Evolutionary conservation across 495 filamentous ascomycete species (phyloP), one percentile per base, ranked within the genome.

Genomic region (Cercophora newfieldiana): DNA sequence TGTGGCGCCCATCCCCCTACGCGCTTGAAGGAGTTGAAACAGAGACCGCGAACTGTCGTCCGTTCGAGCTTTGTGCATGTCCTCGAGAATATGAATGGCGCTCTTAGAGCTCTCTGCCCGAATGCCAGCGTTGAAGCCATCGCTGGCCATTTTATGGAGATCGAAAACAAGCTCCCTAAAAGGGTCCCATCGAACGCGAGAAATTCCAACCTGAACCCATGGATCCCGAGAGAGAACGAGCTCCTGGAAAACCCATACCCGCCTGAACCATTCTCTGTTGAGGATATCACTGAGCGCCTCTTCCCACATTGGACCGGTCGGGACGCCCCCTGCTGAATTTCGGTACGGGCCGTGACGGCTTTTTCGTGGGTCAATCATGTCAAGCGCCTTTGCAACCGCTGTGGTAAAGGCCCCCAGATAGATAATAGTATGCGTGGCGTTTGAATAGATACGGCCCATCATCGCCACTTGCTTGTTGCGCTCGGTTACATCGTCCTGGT

Each of bases 201-300:
- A 3, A 7, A 3, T 14, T 7, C 50, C 50, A 5, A 53, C 10
- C 12, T 53, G 50, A 22, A 53, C 2, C 50, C 50, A 53, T n/a
- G 60, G 48, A 10, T 53, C 49, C 16, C 26, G 26, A 33, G 60
- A 33, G 22, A 53, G 60, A 18, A 54, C 49, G 14, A 63, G 18
- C 22, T 63, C 60, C 60, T 54, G 60, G 16, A 54, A 29, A 1
- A 63, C 51, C 60, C 60, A 63, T 12, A 63, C 25, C 2, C 60
- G 60, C 12, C 19, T 30, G 37, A 33, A 63, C 37, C 44, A 63
- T n/a, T 26, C 22, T 5, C 60, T 25, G 19, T 16, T 1, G 10
- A 59, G 19, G 22, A 47, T 7, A 8, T 50, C 59, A n/a, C 10
- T 10, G 28, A 1, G 22, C 2, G 3, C 37, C 44, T 21, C 21